Base-by-base conservation (phyloP, 2,329 filamentous ascomycete genomes). In the Epichloe brachyelytri region DNA sequence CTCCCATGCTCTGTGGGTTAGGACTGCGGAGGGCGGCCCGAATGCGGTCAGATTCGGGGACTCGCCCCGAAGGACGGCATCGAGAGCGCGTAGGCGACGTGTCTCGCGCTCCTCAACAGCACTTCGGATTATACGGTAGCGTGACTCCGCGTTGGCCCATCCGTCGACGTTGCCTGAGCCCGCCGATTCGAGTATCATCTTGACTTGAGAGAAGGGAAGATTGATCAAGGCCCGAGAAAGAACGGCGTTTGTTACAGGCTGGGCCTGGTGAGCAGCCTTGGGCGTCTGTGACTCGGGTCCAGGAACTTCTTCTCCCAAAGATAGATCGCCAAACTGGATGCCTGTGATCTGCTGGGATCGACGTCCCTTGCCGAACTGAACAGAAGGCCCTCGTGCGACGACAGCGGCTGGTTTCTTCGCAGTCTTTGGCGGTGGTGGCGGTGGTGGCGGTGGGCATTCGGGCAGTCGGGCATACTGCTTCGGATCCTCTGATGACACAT, bases 261-360 rank as follows among this genome's bases (percentile, higher is more conserved):
- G 61, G 19, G 57, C 58, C 41, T 56, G 60, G 33, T 55, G 59
- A 7, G 58, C 53, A 5, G 57, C 58, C 19, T 58, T 61, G 6
- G 62, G 63, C 40, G 58, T 62, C 37, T 68, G 68, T 3, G 67
- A 63, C 7, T 57, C 57, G 10, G 58, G 43, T 8, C 56, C 58
- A 34, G 56, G 56, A 20, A 60, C 52, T 20, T 58, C 58, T 20
- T 65, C 63, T 0, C 58, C 53, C 55, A 68, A 47, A 58, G 78
- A 69, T 19, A 83, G 68, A 56, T 87, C 83, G n/a, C 85, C 85
- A 59, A 88, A 88, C 54, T 81, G 79, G 49, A 88, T 86, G 54
- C 74, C 76, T 54, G 75, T 77, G 11, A 85, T 68, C 26, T 80
- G 76, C 39, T 66, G 66, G 46, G 75, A 73, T 48, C 79, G 65